These are phyloP conservation scores for Rhizophlyctis rosea DNA, from an alignment of 192 early-diverging fungal species.

Conservation along the genomic window DNA sequence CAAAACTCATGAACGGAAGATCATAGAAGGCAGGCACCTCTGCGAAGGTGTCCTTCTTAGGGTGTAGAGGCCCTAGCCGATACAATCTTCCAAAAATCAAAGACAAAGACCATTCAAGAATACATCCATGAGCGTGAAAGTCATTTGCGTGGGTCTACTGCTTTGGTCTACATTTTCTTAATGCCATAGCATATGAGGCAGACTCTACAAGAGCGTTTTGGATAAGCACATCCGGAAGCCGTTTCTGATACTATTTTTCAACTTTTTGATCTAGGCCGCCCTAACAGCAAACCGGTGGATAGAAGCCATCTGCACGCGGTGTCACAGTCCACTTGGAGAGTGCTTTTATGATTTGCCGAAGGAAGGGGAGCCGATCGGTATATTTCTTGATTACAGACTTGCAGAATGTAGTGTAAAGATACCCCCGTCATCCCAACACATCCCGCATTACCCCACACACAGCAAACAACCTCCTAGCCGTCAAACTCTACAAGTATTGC, in stretches of 20 bases:
- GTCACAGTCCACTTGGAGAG: slow-evolving; percentile 27
- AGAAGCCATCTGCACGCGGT: slow-evolving; percentile 18
- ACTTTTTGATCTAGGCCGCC: slow-evolving; percentile 1
- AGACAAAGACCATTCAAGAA: slow-evolving; percentile 19
- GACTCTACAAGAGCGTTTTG: no score
- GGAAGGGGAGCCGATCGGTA: no score
- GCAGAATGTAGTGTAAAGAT: no score
- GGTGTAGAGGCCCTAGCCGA: slow-evolving; percentile 27
- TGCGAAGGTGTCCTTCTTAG: no score
- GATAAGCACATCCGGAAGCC: background rate
- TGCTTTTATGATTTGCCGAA: slow-evolving; percentile 13
- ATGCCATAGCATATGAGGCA: no score
- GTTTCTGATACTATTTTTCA: background rate
- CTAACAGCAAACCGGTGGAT: slow-evolving; percentile 24
- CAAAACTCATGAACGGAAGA: slow-evolving; percentile 24
- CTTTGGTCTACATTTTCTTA: slow-evolving; percentile 27
- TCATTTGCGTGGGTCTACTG: slow-evolving; percentile 24
- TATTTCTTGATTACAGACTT: no score
- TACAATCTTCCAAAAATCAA: slow-evolving; percentile 45
- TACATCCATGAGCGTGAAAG: slow-evolving; percentile 22
- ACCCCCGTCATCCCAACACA: slow-evolving; percentile 9
- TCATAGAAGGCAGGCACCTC: slow-evolving; percentile 28
- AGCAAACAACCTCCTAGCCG: slow-evolving; percentile 4
- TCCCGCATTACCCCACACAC: background rate
- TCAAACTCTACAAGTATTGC: slow-evolving; percentile 25